Conservation (phyloP, 1,284 basidiomycete genomes). For the Moesziomyces globuligerus region DNA sequence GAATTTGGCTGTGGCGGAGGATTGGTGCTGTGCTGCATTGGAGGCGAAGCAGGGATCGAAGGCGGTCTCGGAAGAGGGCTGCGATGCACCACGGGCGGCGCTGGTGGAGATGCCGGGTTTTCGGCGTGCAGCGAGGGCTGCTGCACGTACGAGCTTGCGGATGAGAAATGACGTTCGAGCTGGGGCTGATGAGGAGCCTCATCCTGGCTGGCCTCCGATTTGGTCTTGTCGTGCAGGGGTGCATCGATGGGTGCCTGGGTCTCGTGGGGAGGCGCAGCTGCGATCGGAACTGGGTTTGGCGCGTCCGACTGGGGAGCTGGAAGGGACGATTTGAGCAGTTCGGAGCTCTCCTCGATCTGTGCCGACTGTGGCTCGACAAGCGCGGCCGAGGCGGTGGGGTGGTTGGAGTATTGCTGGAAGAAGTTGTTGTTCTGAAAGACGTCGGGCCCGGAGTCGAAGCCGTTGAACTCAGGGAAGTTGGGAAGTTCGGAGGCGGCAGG, state of each 20-base stretch:
- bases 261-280: background rate
- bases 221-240: background rate
- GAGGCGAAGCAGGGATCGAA: constrained; percentile 16
- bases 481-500: constrained; percentile 18
- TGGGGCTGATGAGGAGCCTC: constrained; percentile 11
- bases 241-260: constrained; percentile 1
- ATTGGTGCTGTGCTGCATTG: constrained; percentile 1
- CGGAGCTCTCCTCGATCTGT: constrained; percentile 27
- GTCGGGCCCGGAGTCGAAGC: constrained; percentile 25
- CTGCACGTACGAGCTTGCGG: constrained; percentile 41
- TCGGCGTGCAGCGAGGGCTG: constrained; percentile 13
- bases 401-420: constrained; percentile 38
- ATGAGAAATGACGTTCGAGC: constrained; percentile 45
- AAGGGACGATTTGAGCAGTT: constrained; percentile 5
- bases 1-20: constrained; percentile 8
- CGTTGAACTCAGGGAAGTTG: constrained; percentile 41
- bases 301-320: constrained; percentile 2
- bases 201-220: background rate
- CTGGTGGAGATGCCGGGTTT: constrained; percentile 26
- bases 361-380: constrained; percentile 40
- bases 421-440: constrained; percentile 33
- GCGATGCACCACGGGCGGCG: constrained; percentile 4
- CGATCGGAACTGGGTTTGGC: no score
- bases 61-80: constrained; percentile 35
- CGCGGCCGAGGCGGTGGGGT: constrained; percentile 22